phyloP scores from a whole-genome alignment of 2,329 filamentous ascomycete species.

The Ophiocordyceps robertsii region DNA sequence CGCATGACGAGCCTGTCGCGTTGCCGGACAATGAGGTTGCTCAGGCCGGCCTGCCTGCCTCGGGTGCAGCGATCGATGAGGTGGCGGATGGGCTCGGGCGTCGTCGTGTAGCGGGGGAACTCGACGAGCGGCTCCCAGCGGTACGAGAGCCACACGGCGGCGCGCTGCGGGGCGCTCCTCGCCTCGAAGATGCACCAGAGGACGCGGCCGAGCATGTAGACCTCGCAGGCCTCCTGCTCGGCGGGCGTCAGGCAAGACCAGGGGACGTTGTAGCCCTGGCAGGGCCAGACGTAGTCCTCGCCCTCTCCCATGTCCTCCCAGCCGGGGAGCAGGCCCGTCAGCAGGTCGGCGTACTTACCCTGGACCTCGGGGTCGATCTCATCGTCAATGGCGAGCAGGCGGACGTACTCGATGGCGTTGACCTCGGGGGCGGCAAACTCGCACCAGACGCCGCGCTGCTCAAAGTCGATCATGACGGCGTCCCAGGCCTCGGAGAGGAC shows the following conservation, averaged over 20 bases:
- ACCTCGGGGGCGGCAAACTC: slow-evolving; percentile 48
- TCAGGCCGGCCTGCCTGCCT: slow-evolving; percentile 31
- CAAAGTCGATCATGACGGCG: slow-evolving; percentile 46
- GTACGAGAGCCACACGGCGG: slow-evolving; percentile 46
- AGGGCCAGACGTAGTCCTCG: slow-evolving; percentile 33
- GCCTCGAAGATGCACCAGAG: slow-evolving; percentile 52
- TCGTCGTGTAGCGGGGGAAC: slow-evolving; percentile 38
- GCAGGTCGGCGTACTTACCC: slow-evolving; percentile 25
- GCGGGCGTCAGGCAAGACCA: slow-evolving; percentile 37
- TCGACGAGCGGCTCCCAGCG: slow-evolving; percentile 39
- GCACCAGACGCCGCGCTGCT: slow-evolving; percentile 50
- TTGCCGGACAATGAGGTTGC: slow-evolving; percentile 28
- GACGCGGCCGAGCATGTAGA: slow-evolving; percentile 48
- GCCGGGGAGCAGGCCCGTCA: slow-evolving; percentile 29
- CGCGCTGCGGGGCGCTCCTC: slow-evolving; percentile 41
- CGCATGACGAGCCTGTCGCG: slow-evolving; percentile 32
- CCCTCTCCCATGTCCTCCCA: slow-evolving; percentile 27
- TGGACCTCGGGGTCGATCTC: slow-evolving; percentile 25
- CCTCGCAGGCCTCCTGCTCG: slow-evolving; percentile 44
- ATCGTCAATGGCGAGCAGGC: slow-evolving; percentile 38
- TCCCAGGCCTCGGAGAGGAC: slow-evolving; percentile 34
- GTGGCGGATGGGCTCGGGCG: slow-evolving; percentile 28
- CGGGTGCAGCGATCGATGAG: slow-evolving; percentile 39
- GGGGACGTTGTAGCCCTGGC: slow-evolving; percentile 38
- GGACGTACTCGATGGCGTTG: slow-evolving; percentile 43